phyloP scores from a whole-genome alignment of 306 rosid species.

The Sicyos edulis region DNA sequence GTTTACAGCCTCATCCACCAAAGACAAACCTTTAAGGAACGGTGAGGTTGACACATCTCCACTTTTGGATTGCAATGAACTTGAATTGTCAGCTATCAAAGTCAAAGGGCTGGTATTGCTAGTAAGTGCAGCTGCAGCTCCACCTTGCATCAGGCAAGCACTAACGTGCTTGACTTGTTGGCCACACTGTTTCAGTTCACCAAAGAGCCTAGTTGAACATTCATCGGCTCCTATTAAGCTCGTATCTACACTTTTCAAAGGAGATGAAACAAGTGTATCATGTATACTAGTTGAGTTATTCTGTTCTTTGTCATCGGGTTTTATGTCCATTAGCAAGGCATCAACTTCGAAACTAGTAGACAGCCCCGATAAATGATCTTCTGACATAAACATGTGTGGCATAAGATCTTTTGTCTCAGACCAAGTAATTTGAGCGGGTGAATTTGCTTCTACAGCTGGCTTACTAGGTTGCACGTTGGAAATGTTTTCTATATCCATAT shows the following conservation, averaged over 20 bases:
- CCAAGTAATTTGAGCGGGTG: constrained; percentile 32
- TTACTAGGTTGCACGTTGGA: constrained; percentile 23
- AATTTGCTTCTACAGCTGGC: constrained; percentile 21
- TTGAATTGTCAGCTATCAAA: constrained; percentile 24
- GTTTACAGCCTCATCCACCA: constrained; percentile 30
- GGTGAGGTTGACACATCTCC: constrained; percentile 17
- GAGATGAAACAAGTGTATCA: constrained; percentile 33
- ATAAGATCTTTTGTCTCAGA: constrained; percentile 27
- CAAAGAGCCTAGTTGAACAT: constrained; percentile 24
- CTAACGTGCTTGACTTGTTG: constrained; percentile 25
- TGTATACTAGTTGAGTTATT: constrained; percentile 13
- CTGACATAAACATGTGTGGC: constrained; percentile 27
- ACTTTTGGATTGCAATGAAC: constrained; percentile 21
- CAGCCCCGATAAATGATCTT: constrained; percentile 19
- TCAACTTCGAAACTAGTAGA: constrained; percentile 20
- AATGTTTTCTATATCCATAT: constrained; percentile 25
- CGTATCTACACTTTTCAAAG: constrained; percentile 26
- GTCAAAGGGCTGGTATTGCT: constrained; percentile 19
- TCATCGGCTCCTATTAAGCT: constrained; percentile 25
- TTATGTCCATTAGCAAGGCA: constrained; percentile 24
- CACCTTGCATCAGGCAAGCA: constrained; percentile 25
- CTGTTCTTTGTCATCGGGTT: constrained; percentile 21
- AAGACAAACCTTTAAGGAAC: constrained; percentile 11
- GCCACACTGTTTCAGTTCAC: constrained; percentile 32
- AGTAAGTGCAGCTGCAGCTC: constrained; percentile 13